These are phyloP conservation scores for Carex arenaria DNA, from an alignment of 202 grass and related monocot species.

Conservation along the genomic window DNA sequence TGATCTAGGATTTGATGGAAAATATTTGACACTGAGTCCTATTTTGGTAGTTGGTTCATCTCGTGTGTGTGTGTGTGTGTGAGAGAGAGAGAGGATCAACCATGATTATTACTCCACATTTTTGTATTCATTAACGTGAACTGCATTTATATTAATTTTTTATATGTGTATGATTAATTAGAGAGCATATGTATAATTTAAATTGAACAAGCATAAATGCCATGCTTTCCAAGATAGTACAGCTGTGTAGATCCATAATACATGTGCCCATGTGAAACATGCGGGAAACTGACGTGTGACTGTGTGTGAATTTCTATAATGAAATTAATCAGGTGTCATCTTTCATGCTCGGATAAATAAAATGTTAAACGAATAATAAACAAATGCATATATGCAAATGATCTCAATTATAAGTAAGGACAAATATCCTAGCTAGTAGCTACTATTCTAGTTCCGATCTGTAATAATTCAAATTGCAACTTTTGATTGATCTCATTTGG, in stretches of 20 bases:
- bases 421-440: neutral
- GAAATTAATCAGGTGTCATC: neutral
- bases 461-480: neutral
- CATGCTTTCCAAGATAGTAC: too few relatives aligned
- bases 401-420: neutral
- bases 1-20: too few relatives aligned
- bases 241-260: neutral
- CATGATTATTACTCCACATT: neutral
- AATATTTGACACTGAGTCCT: too few relatives aligned
- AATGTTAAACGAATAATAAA: neutral
- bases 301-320: neutral
- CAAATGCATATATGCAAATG: neutral
- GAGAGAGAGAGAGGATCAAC: too few relatives aligned
- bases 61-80: too few relatives aligned
- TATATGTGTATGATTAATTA: neutral
- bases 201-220: too few relatives aligned
- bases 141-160: neutral
- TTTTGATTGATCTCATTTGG: neutral
- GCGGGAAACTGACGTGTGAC: conserved; percentile 7
- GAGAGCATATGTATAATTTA: neutral
- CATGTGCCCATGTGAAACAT: conserved; percentile 21
- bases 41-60: too few relatives aligned
- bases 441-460: neutral
- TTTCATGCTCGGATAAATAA: neutral
- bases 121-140: neutral